phyloP scores from a whole-genome alignment of 2,329 filamentous ascomycete genomes.

The Aspergillus versicolor region DNA sequence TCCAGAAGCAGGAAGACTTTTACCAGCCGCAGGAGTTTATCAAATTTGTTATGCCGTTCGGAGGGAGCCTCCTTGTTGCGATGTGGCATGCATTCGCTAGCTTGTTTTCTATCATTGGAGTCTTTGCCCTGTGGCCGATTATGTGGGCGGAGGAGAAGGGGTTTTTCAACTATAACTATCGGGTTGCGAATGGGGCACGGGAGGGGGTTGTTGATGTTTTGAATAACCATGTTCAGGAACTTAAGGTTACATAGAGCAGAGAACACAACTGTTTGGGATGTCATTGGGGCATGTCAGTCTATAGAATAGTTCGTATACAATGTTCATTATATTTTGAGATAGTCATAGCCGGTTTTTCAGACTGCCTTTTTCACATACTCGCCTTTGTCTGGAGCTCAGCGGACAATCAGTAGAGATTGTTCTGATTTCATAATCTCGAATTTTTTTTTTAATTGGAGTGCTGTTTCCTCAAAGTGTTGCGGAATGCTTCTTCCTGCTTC shows the following conservation, averaged over 20 bases:
- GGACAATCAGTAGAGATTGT: not conserved
- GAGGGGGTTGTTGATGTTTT: conserved; percentile 26
- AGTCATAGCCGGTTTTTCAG: not conserved
- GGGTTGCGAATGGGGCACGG: conserved; percentile 13
- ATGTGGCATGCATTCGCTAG: conserved; percentile 66
- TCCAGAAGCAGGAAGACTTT: conserved; percentile 73
- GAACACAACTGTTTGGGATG: not conserved
- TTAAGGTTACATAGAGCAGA: not conserved
- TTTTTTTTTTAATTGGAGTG: conserved; percentile 9
- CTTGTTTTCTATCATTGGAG: conserved; percentile 62
- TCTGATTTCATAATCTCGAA: not conserved
- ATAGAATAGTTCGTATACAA: conserved; percentile 1
- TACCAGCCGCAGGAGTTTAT: conserved; percentile 77
- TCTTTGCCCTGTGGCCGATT: conserved; percentile 52
- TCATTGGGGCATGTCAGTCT: too few species aligned
- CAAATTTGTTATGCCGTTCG: conserved; percentile 66
- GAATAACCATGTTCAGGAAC: conserved; percentile 22
- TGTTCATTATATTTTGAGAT: not conserved
- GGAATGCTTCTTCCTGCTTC: conserved; percentile 57
- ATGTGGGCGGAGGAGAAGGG: conserved; percentile 50
- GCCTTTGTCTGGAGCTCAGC: not conserved
- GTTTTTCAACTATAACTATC: conserved; percentile 20
- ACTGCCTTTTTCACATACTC: not conserved
- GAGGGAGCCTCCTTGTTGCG: conserved; percentile 57
- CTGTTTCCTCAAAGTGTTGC: conserved; percentile 27